Percentiles rank a stretch among this genome's conserved stretches.
phyloP scores from a whole-genome alignment of 805 yeast species.

The Saturnispora diversa region DNA sequence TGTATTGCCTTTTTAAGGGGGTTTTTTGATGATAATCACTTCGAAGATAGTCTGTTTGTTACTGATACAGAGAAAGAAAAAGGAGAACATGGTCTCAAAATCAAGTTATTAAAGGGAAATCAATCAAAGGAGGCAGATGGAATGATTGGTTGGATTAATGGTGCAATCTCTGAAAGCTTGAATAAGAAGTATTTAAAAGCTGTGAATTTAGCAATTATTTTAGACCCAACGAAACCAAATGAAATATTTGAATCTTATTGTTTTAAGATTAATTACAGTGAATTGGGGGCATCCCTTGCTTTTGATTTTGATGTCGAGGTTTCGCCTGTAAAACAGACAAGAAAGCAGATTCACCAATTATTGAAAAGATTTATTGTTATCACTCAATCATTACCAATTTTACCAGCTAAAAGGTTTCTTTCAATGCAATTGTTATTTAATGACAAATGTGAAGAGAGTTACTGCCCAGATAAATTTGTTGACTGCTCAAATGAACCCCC shows the following conservation, averaged over 20 bases:
- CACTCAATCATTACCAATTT: slow-evolving; percentile 45
- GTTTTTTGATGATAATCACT: slow-evolving; percentile 47
- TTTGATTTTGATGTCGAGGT: slow-evolving; percentile 13
- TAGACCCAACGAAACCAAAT: slow-evolving; percentile 36
- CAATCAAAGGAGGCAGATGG: slow-evolving; percentile 39
- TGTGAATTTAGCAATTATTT: slow-evolving; percentile 38
- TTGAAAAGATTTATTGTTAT: slow-evolving; percentile 44
- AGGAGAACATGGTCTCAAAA: slow-evolving; percentile 30
- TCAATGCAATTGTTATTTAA: slow-evolving; percentile 44
- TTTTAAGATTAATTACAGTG: slow-evolving; percentile 38
- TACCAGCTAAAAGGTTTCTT: slow-evolving; percentile 41
- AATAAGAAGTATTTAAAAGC: slow-evolving; percentile 36
- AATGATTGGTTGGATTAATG: slow-evolving; percentile 47
- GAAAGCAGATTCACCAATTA: slow-evolving; percentile 39
- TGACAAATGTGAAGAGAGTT: slow-evolving; percentile 37
- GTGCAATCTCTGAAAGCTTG: slow-evolving; percentile 40
- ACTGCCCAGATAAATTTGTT: slow-evolving; percentile 40
- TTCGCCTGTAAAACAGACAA: slow-evolving; percentile 28
- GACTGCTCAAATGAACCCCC: slow-evolving; percentile 30
- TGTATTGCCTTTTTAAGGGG: slow-evolving; percentile 51
- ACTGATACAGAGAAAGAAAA: slow-evolving; percentile 13
- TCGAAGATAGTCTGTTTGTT: slow-evolving; percentile 39
- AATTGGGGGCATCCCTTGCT: slow-evolving; percentile 9
- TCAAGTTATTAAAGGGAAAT: slow-evolving; percentile 43
- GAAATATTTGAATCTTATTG: slow-evolving; percentile 43